Percentiles rank a stretch among this genome's conserved stretches.
These are phyloP conservation scores for Aspergillus nidulans DNA, from an alignment of 495 filamentous ascomycete species.

Conservation along the genomic window DNA sequence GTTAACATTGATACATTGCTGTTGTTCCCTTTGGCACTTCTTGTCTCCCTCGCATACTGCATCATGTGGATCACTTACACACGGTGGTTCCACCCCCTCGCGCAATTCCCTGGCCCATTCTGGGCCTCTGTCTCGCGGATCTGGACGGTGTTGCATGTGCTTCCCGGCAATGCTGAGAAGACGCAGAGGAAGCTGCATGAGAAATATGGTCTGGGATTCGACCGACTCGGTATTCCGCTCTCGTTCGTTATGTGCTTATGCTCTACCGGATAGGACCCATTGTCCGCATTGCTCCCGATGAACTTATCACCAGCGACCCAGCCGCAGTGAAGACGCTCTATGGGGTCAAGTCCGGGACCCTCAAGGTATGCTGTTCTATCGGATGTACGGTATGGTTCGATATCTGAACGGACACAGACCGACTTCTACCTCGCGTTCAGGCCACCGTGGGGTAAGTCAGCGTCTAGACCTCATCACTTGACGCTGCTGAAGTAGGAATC, in stretches of 20 bases:
- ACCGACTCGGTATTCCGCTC: too few species aligned
- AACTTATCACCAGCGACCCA: conserved; percentile 24
- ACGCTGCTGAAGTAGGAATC: too few species aligned
- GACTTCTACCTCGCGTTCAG: conserved; percentile 18
- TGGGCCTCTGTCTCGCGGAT: conserved; percentile 12
- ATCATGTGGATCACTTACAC: conserved; percentile 17
- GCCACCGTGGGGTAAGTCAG: conserved; percentile 13
- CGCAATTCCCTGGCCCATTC: conserved; percentile 14
- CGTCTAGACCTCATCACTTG: too few species aligned
- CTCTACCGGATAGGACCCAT: conserved; percentile 9
- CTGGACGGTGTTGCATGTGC: conserved; percentile 13
- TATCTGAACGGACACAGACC: conserved; percentile 5
- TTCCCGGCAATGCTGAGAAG: conserved; percentile 9
- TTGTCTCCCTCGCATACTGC: conserved; percentile 7
- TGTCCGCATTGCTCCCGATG: conserved; percentile 31
- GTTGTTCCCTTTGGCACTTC: too few species aligned
- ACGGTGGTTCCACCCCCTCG: conserved; percentile 15
- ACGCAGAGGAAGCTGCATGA: conserved; percentile 12
- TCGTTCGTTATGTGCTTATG: neutral
- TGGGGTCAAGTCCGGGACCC: conserved; percentile 20
- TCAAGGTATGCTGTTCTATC: conserved; percentile 10
- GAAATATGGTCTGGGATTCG: conserved; percentile 4
- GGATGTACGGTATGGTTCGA: neutral
- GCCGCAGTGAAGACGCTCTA: conserved; percentile 27
- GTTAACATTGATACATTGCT: too few species aligned